These are phyloP conservation scores for Phytophthora kernoviae DNA, from an alignment of 352 stramenopile species.

Conservation along the genomic window DNA sequence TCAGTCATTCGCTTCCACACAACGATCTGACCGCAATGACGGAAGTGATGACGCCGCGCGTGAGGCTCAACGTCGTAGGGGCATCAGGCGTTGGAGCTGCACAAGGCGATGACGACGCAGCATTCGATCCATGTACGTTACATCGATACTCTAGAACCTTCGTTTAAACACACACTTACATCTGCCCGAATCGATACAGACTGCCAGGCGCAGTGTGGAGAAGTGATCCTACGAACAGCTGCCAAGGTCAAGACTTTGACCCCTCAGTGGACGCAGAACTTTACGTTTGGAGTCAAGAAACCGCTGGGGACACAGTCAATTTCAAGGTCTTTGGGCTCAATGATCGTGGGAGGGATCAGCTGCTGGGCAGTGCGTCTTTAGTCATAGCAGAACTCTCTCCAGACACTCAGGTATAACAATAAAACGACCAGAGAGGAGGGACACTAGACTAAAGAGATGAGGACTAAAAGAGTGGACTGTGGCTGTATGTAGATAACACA, in stretches of 20 bases:
- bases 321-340: conserved; percentile 67
- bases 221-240: conserved; percentile 52
- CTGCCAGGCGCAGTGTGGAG: conserved; percentile 61
- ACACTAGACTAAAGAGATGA: conserved; percentile 17
- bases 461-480: conserved; percentile 1
- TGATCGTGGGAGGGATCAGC: conserved; percentile 39
- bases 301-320: conserved; percentile 41
- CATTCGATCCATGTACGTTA: conserved; percentile 40
- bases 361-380: conserved; percentile 47
- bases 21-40: conserved; percentile 10
- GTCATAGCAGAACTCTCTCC: conserved; percentile 38
- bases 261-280: conserved; percentile 57
- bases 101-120: conserved; percentile 10
- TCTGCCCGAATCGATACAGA: no score
- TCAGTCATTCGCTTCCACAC: background rate
- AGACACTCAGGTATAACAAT: conserved; percentile 42
- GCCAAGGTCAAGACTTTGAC: conserved; percentile 45
- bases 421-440: no score
- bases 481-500: conserved; percentile 36
- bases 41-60: conserved; percentile 41
- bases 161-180: background rate
- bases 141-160: background rate
- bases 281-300: conserved; percentile 61
- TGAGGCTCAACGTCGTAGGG: conserved; percentile 44
- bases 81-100: conserved; percentile 33